Conservation (phyloP, 805 yeast species). For the Yamadazyma paraphyllophila region DNA sequence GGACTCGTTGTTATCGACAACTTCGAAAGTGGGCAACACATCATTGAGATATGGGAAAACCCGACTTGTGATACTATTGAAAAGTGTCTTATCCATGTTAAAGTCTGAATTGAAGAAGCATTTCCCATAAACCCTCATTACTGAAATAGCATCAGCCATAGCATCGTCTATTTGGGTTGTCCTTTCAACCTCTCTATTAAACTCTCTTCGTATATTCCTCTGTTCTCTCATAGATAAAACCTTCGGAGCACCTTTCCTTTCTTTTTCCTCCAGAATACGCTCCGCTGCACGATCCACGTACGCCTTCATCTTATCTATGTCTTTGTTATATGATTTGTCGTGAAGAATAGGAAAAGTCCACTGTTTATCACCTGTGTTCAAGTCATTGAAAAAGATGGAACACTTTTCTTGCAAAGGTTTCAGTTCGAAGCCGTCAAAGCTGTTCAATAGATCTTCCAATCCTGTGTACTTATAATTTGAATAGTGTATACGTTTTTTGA, state of each 20-base stretch:
- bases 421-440: slow-evolving; percentile 8
- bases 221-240: slow-evolving; percentile 13
- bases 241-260: neutral
- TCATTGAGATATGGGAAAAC: slow-evolving; percentile 28
- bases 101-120: slow-evolving; percentile 21
- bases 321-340: slow-evolving; percentile 10
- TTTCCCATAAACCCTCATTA: slow-evolving; percentile 29
- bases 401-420: slow-evolving; percentile 24
- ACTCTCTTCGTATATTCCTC: slow-evolving; percentile 18
- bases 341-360: slow-evolving; percentile 20
- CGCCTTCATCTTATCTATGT: slow-evolving; percentile 13
- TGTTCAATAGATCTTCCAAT: slow-evolving; percentile 17
- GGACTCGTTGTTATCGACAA: slow-evolving; percentile 9
- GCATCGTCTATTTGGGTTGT: slow-evolving; percentile 19
- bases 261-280: neutral
- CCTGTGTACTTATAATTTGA: slow-evolving; percentile 22
- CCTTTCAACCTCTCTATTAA: slow-evolving; percentile 13
- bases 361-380: slow-evolving; percentile 18
- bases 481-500: slow-evolving; percentile 21
- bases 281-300: slow-evolving; percentile 8
- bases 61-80: slow-evolving; percentile 15
- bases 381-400: slow-evolving; percentile 22
- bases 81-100: neutral
- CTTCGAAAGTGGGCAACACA: slow-evolving; percentile 23
- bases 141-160: slow-evolving; percentile 32